These are phyloP conservation scores for Eucalyptus grandis DNA, from an alignment of 345 rosid species.

Conservation along the genomic window DNA sequence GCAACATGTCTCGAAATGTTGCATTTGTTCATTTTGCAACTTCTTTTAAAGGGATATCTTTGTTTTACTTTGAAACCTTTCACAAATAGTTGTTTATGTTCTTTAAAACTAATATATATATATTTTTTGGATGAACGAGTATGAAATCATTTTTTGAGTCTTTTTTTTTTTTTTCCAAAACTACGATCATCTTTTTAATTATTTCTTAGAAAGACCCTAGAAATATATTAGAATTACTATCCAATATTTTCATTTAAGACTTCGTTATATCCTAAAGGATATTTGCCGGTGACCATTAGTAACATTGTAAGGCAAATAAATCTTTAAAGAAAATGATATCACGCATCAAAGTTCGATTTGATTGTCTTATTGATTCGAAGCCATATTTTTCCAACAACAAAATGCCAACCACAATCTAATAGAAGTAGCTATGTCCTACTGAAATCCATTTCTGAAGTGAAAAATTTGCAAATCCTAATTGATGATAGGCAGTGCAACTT, in stretches of 20 bases:
- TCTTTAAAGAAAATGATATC: accelerated
- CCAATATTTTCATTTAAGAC: accelerated
- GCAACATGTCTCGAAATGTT: accelerated
- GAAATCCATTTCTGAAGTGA: background rate
- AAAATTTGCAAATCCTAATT: background rate
- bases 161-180: no score
- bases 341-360: accelerated
- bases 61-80: no score
- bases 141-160: no score
- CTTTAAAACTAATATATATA: accelerated
- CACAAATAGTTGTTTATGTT: accelerated
- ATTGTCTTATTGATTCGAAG: no score
- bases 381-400: no score
- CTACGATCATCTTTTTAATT: accelerated
- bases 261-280: no score
- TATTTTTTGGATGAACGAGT: no score
- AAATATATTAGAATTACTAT: accelerated
- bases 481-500: background rate
- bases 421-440: background rate
- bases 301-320: no score
- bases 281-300: accelerated
- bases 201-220: accelerated
- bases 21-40: no score
- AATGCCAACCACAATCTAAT: background rate
- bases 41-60: accelerated